A percentile compares a stretch with the other conserved stretches of the same genome.
These are phyloP conservation scores for Kickxella alabastrina DNA, from an alignment of 192 early-diverging fungal genomes.

Conservation along the genomic window DNA sequence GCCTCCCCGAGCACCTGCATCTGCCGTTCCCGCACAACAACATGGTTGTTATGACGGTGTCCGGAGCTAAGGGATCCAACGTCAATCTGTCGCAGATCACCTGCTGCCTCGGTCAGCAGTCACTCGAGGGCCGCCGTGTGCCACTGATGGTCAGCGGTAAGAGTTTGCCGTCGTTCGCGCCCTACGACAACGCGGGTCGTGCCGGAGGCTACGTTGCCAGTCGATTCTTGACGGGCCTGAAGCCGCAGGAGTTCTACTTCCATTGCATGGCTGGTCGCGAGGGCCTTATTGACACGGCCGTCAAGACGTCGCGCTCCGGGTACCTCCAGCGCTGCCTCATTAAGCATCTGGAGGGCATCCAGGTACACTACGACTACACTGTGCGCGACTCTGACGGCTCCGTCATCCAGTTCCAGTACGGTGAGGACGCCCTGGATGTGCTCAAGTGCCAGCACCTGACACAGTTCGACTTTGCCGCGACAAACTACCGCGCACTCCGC, in stretches of 20 bases:
- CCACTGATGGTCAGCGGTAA: constrained; percentile 98
- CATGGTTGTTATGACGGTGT: constrained; percentile 99
- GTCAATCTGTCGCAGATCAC: constrained; percentile 98
- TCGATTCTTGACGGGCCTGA: constrained; percentile 98
- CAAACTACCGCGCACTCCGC: constrained; percentile 80
- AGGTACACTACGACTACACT: constrained; percentile 95
- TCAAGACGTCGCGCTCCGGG: constrained; percentile 98
- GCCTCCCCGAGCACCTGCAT: constrained; percentile 40
- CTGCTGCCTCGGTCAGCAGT: constrained; percentile 95
- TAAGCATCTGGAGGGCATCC: constrained; percentile 95
- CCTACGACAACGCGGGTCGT: constrained; percentile 84
- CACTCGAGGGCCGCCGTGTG: constrained; percentile 95
- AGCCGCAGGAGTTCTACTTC: constrained; percentile 89
- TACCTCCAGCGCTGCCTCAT: constrained; percentile 99
- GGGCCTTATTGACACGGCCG: constrained; percentile 99
- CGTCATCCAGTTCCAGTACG: constrained; percentile 97
- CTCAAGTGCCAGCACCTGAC: constrained; percentile 86
- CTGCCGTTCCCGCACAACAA: constrained; percentile 90
- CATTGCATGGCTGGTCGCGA: constrained; percentile 99
- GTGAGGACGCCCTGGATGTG: constrained; percentile 96
- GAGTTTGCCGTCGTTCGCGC: constrained; percentile 88
- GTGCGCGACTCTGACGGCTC: constrained; percentile 94
- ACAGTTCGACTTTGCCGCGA: constrained; percentile 90
- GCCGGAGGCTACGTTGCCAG: constrained; percentile 96
- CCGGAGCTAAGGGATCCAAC: constrained; percentile 95